Percentiles rank a stretch among this genome's conserved stretches.
These are phyloP conservation scores for Pseudozyma pruni DNA, from an alignment of 1,284 basidiomycete species.

Conservation along the genomic window DNA sequence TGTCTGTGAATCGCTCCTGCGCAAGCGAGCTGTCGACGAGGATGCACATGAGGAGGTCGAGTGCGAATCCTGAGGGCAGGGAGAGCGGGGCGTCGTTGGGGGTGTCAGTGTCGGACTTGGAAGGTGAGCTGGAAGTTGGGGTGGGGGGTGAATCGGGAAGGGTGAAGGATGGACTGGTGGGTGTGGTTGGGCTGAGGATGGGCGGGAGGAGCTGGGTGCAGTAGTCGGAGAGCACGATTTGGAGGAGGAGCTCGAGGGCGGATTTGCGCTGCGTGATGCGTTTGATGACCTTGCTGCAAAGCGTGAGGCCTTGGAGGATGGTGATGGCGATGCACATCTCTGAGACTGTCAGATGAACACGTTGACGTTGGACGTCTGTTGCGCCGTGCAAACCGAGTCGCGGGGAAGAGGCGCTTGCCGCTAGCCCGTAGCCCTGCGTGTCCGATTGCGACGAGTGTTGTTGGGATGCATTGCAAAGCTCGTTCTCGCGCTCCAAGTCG, in stretches of 20 bases:
- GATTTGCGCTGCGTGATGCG: constrained; percentile 38
- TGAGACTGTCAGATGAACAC: constrained; percentile 16
- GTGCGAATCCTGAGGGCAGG: constrained; percentile 38
- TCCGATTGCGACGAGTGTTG: not conserved
- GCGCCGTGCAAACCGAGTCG: not conserved
- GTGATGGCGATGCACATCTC: constrained; percentile 42
- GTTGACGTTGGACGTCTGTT: constrained; percentile 17
- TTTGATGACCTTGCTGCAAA: constrained; percentile 27
- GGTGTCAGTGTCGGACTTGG: not conserved
- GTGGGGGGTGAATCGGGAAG: constrained; percentile 9
- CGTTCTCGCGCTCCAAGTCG: constrained; percentile 29
- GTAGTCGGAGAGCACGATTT: constrained; percentile 41
- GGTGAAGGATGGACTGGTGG: constrained; percentile 5
- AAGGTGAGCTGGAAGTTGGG: constrained; percentile 5
- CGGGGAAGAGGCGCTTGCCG: not conserved
- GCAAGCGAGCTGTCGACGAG: constrained; percentile 33
- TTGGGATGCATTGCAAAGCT: not conserved
- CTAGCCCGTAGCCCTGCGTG: not conserved
- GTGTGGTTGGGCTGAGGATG: constrained; percentile 18
- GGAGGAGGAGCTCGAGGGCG: constrained; percentile 34
- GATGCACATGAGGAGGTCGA: constrained; percentile 49
- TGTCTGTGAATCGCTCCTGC: constrained; percentile 34
- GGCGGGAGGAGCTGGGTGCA: constrained; percentile 35
- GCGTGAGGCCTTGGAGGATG: constrained; percentile 46
- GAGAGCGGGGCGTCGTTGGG: constrained; percentile 20